Evolutionary conservation across 768 basidiomycete genomes (phyloP), one percentile per base, ranked within the genome.

Genomic region (Agaricus sinodeliciosus): DNA sequence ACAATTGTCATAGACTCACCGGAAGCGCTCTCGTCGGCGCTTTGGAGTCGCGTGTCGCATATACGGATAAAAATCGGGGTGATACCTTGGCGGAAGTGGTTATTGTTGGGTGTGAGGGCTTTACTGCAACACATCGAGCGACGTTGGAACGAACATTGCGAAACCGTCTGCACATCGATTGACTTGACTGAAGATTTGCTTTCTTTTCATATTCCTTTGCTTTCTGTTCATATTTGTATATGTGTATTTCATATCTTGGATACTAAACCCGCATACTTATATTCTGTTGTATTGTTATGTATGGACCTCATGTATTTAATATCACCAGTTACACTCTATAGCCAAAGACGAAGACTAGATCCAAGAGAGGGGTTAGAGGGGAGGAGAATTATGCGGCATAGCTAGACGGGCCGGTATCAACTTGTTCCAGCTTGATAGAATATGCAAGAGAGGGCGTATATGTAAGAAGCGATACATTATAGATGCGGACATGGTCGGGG

Each of bases 1-100:
- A 72, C 52, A 81, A 80, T 52, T 89, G 87, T 61, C 82, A 84
- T 55, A 70, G 80, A 56, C 63, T 90, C 48, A 72, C 74, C 0
- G 87, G 87, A 5, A 70, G 73, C 15, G 79, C 77, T 0, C 62
- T 89, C 42, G 76, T 85, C 13, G 71, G 72, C 11, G 73, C 77
- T 4, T 59, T 90, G 50, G 58, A 68, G 26, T 66, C 70, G 43
- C 80, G 87, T 5, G 74, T 76, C 6, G 57, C 50, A 11, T 73
- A 69, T 58, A 70, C 71, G 16, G 72, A 76, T 54, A 59, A 28
- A 6, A 39, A 50, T 55, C 58, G 62, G 6, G 57, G 57, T 11
- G 54, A 61, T 31, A 65, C 69, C 16, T 47, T 66, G n/a, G 51
- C 56, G 47, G 71, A 71, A 26, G 69, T 80, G 8, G 56, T 63